These are phyloP conservation scores for Botrytis deweyae DNA, from an alignment of 2,329 filamentous ascomycete genomes.

Conservation along the genomic window DNA sequence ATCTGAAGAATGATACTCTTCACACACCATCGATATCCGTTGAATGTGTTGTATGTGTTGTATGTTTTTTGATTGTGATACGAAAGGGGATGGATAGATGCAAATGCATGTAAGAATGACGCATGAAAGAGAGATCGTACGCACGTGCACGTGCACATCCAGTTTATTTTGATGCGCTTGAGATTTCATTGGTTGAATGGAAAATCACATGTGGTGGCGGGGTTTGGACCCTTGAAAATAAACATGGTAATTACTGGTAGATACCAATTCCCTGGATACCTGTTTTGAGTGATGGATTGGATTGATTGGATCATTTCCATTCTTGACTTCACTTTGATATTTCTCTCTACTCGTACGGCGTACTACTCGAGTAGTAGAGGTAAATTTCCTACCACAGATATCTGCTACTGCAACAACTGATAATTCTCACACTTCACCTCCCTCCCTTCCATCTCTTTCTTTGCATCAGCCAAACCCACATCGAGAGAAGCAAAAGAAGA, in stretches of 20 bases:
- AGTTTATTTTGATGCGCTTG: neutral
- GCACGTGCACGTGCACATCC: neutral
- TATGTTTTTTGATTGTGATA: neutral
- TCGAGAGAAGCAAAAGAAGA: neutral
- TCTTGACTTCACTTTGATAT: neutral
- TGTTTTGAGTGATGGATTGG: neutral
- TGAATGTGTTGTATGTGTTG: too few species aligned
- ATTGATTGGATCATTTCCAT: neutral
- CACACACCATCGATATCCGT: too few species aligned
- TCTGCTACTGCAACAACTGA: too few species aligned
- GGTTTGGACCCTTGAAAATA: neutral
- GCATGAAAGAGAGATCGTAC: neutral
- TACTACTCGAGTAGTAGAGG: too few species aligned
- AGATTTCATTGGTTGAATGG: neutral
- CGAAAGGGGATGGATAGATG: neutral
- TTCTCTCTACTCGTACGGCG: too few species aligned
- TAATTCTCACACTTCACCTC: neutral
- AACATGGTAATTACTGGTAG: neutral
- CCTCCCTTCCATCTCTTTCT: neutral
- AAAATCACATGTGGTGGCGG: neutral
- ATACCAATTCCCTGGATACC: neutral
- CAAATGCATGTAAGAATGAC: constrained; percentile 1
- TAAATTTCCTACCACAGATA: neutral
- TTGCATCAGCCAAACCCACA: neutral
- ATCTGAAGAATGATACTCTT: neutral